Base-by-base conservation (phyloP, 768 basidiomycete genomes). In the Austroboletus eburneus region DNA sequence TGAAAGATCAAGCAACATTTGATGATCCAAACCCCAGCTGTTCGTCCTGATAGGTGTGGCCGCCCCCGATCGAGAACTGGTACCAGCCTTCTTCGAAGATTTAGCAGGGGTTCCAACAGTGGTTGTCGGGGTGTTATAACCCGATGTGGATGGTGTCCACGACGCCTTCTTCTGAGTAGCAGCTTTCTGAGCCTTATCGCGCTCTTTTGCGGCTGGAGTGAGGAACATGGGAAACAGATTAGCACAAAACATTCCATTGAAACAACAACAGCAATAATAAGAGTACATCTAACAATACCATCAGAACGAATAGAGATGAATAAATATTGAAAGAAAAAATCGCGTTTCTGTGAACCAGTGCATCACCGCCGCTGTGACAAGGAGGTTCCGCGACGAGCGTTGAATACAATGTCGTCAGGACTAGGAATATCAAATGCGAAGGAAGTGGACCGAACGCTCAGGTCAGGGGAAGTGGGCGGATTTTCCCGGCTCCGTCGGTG, bases 351-450 rank as follows among this genome's bases (percentile, higher is more conserved):
- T 42, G 45, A 41, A 38, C 35, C 38, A 39, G 46, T 1, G 35
- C 21, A 22, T 64, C 57, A 58, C 30, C 55, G 66, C 44, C 70
- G 68, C 45, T 74, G 69, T 10, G 66, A 73, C 39, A 86, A 67
- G 24, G 81, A 69, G 4, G 91, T 87, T 38, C 87, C 87, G 43
- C 78, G 81, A 40, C 91, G 80, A 44, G 91, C 89, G 55, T 80
- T 80, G 57, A 87, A 71, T 9, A 97, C 82, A 52, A 89, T 68
- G 58, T 97, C 95, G 56, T 98, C 95, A 18, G 95, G 95, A 65
- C 93, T 96, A 29, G 89, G 90, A 20, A 75, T 77, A 51, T 92
- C 81, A 59, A 93, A 91, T 9, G 80, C 69, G 61, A 89, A 90
- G 43, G 55, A 55, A 3, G 70, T 66, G 33, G 63, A 61, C 16